Evolutionary conservation across 2,329 filamentous ascomycete species (phyloP).

Genomic region (Colletotrichum orbiculare): DNA sequence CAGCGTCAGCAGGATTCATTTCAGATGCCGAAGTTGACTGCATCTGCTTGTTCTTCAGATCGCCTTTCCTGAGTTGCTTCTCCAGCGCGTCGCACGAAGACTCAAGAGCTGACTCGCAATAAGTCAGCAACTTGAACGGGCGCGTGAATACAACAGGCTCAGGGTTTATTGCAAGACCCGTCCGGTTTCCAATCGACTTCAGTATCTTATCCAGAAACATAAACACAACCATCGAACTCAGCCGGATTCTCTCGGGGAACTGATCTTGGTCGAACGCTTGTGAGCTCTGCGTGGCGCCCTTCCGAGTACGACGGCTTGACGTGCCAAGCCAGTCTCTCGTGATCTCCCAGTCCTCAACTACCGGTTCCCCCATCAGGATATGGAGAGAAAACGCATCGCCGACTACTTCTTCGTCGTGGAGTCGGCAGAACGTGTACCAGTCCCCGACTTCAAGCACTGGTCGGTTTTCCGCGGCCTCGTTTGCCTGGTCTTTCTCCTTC

Average conservation of each 20-base stretch:
- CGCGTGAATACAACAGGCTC: not conserved
- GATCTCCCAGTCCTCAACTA: not conserved
- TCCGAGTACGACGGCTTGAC: fast-evolving
- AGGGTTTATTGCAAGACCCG: too few species aligned
- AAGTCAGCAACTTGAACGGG: not conserved
- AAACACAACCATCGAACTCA: not conserved
- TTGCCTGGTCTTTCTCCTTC: too few species aligned
- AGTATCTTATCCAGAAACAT: not conserved
- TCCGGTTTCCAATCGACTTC: fast-evolving
- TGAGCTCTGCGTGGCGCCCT: not conserved
- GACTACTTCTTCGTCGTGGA: not conserved
- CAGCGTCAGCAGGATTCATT: too few species aligned
- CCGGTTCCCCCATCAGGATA: not conserved
- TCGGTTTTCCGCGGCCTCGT: not conserved
- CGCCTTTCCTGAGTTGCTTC: too few species aligned
- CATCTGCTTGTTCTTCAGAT: too few species aligned
- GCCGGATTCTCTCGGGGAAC: not conserved
- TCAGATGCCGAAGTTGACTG: too few species aligned
- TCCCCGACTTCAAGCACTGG: fast-evolving
- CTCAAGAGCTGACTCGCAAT: not conserved
- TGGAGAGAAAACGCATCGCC: not conserved
- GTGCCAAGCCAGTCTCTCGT: not conserved
- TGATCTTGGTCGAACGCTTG: not conserved
- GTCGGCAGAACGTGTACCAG: not conserved
- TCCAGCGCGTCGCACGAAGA: too few species aligned